Evolutionary conservation across 129 eudicot species (phyloP).

Genomic region (Pittosporum tobira): DNA sequence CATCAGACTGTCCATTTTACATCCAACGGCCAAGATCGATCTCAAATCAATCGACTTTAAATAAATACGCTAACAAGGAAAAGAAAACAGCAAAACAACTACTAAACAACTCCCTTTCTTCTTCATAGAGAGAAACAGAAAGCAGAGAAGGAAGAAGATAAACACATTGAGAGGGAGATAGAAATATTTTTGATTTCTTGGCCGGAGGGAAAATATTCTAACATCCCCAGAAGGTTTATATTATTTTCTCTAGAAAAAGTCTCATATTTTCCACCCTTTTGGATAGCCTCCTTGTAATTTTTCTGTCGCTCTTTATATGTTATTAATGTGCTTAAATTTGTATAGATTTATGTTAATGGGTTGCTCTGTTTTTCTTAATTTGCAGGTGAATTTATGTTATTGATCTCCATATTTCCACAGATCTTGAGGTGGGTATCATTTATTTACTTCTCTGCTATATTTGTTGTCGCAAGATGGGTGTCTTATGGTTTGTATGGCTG

Average conservation of each 20-base stretch:
- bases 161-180: background rate
- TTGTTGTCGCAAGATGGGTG: background rate
- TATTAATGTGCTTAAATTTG: background rate
- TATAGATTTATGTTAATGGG: background rate
- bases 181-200: too few relatives aligned
- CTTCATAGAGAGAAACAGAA: background rate
- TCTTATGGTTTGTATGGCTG: conserved; percentile 3
- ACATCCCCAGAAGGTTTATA: background rate
- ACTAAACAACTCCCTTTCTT: background rate
- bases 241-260: background rate
- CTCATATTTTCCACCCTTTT: background rate
- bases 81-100: background rate
- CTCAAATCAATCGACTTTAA: background rate
- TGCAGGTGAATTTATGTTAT: background rate
- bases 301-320: background rate
- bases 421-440: conserved; percentile 4
- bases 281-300: background rate
- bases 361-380: background rate
- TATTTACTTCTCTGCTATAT: background rate
- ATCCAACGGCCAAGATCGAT: conserved; percentile 1
- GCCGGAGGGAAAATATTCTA: background rate
- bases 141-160: background rate
- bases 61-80: background rate
- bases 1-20: conserved; percentile 9
- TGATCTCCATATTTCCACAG: background rate